Conservation (phyloP, 2,329 filamentous ascomycete species). For the Fusarium sp. region DNA sequence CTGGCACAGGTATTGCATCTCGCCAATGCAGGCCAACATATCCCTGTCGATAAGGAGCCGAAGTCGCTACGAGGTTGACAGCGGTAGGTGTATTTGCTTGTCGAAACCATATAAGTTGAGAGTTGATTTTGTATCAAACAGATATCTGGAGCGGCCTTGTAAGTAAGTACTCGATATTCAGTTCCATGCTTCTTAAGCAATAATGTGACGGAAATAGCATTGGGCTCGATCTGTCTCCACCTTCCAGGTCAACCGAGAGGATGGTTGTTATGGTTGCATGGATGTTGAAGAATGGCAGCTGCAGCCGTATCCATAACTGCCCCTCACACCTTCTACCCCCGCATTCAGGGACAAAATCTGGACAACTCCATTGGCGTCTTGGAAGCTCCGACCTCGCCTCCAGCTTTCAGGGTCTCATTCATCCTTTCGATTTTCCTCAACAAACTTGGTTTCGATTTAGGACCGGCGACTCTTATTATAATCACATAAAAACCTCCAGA, state of each 20-base stretch:
- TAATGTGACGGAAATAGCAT: neutral
- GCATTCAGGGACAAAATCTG: conserved; percentile 41
- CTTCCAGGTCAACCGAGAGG: neutral
- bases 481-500: neutral
- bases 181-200: neutral
- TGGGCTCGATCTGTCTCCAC: neutral
- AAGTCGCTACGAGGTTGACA: conserved; percentile 8
- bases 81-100: neutral
- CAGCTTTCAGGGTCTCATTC: conserved; percentile 32
- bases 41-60: conserved; percentile 16
- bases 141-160: neutral
- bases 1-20: conserved; percentile 14
- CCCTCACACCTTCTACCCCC: conserved; percentile 31
- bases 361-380: conserved; percentile 29
- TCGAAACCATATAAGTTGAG: neutral
- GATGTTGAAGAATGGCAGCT: conserved; percentile 20
- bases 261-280: conserved; percentile 6
- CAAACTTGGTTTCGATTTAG: conserved; percentile 23
- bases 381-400: conserved; percentile 11
- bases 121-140: neutral
- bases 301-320: conserved; percentile 14
- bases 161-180: neutral
- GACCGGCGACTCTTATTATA: neutral
- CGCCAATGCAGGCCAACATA: conserved; percentile 22
- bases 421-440: conserved; percentile 29